Evolutionary conservation across 192 early-diverging fungal genomes (phyloP), one percentile per base, ranked within the genome.

Genomic region (Haplosporangium gracile): DNA sequence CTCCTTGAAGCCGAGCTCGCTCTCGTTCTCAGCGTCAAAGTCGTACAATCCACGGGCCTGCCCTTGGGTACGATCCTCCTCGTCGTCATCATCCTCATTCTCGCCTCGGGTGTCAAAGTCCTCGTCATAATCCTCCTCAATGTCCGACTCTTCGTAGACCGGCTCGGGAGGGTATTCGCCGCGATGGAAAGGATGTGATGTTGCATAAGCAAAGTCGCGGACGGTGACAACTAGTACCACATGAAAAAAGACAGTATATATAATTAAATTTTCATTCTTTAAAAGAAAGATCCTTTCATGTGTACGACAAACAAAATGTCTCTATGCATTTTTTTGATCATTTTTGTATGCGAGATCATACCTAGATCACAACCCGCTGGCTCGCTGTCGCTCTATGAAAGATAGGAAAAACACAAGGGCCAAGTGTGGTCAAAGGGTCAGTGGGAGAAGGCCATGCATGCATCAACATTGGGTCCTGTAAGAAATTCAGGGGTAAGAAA

Each of bases 31-130:
- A 29, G 94, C 93, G 60, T 89, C 90, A 90, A 96, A 96, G 75
- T 96, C 94, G 78, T 95, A 96, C 24, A 96, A 81, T n/a, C 93
- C 95, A 51, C 90, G 88, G 24, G 90, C 92, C 40, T 85, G 89
- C 40, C 90, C 80, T 20, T 90, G 84, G 13, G 85, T 89, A 63
- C 89, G 89, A 63, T 90, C 89, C 18, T 82, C 76, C 74, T 87
- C 68, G 63, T 71, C 60, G 63, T 80, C 8, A 76, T 43, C 26
- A 75, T 63, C 80, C 47, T 68, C 78, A 9, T 49, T 57, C 16
- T 77, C 68, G 34, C 76, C 72, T 13, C 71, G 76, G 63, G 34
- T 78, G 34, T 80, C 81, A 4, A 74, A 75, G 18, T 82, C 81
- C 71, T 80, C 80, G 16, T 83, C 81, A 11, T 80, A 75, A 24